Evolutionary conservation across 208 protist genomes (phyloP), one percentile per base, ranked within the genome.

Genomic region (Leishmania braziliensis): DNA sequence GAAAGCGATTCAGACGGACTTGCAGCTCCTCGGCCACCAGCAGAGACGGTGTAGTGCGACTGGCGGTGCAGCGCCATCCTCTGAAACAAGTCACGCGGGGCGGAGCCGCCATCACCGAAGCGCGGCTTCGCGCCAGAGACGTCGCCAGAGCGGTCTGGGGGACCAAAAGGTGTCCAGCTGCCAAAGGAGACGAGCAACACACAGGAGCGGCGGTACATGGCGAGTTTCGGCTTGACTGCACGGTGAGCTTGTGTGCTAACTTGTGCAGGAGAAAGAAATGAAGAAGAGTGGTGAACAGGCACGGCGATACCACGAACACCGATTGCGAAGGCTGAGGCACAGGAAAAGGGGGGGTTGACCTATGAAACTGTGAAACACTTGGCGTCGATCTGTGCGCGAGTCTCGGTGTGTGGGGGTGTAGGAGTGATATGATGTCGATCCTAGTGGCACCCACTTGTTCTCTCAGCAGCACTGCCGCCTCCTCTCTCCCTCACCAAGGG

Each of bases 21-120:
- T 39, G 43, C 75, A 33, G 77, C 54, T 14, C 77, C 69, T 36
- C 58, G 65, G 36, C 77, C 82, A 58, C 82, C 74, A 5, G 70
- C 62, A 36, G 85, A 88, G 36, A 84, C 78, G 63, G 71, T 54
- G 80, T 83, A 84, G 77, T 75, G 74, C 36, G 81, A 81, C 62
- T 80, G 81, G 8, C 84, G 84, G 63, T 86, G 77, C 43, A 46
- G 84, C 0, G 80, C 74, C 26, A 76, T 81, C 20, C 78, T 79
- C 77, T 86, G 65, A 56, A 89, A 89, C 16, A 82, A 72, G 43
- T 80, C 75, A 23, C 71, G 79, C 23, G 79, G 75, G 29, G 79
- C 84, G 46, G 79, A 79, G 84, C 84, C 78, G 71, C 54, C n/a
- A 70, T 86, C 68, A 5, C 79, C 84, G 23, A 75, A 9, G 50